Conservation (phyloP, 208 protist species). For the Phytomonas sp. region DNA sequence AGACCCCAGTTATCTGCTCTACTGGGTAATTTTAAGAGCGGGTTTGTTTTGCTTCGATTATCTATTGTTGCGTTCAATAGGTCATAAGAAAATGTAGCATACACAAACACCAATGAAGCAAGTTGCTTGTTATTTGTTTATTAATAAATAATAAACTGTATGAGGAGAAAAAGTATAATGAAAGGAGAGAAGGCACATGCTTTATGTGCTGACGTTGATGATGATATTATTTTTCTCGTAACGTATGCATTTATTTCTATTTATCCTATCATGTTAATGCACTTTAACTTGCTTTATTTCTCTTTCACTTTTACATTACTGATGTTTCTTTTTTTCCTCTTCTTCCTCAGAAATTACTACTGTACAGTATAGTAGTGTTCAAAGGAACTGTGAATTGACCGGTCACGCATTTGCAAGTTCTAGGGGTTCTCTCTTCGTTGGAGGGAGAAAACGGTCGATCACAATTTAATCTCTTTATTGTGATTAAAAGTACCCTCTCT, state of each 20-base stretch:
- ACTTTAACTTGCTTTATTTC: neutral
- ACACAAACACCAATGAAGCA: neutral
- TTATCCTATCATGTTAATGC: constrained; percentile 3
- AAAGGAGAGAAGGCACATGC: neutral
- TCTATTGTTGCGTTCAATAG: neutral
- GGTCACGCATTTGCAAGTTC: neutral
- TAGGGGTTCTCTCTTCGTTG: neutral
- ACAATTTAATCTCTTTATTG: neutral
- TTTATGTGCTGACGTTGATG: neutral
- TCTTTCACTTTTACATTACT: constrained; percentile 4
- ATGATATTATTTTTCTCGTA: neutral
- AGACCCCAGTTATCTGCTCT: neutral
- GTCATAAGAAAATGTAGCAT: neutral
- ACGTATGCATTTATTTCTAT: neutral
- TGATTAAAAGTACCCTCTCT: neutral
- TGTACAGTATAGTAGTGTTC: constrained; percentile 2
- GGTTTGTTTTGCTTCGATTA: neutral
- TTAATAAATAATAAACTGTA: neutral
- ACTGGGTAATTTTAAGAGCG: neutral
- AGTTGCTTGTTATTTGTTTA: neutral
- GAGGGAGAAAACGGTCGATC: neutral
- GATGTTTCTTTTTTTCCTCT: neutral
- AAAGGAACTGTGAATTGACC: neutral
- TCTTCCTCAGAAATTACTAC: constrained; percentile 1
- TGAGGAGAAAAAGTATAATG: neutral